These are phyloP conservation scores for Dalbergia oliveri DNA, from an alignment of 306 rosid genomes.

Conservation along the genomic window DNA sequence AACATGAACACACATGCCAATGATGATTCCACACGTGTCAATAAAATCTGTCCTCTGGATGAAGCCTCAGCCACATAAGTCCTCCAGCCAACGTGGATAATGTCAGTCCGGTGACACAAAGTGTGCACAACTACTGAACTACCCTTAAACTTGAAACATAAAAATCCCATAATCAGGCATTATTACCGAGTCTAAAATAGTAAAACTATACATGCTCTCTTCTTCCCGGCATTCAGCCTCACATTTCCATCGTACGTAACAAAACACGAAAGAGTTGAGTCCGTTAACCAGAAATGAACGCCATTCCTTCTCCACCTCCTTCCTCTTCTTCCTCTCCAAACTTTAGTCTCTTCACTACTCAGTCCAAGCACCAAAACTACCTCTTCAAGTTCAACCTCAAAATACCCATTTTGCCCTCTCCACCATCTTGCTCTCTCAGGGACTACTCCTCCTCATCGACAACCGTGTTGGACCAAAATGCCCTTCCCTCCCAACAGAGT, in stretches of 20 bases:
- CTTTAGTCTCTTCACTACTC: constrained; percentile 64
- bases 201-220: constrained; percentile 22
- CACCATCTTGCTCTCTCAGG: constrained; percentile 62
- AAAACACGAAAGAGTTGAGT: constrained; percentile 48
- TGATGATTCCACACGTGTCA: constrained; percentile 43
- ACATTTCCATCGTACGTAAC: constrained; percentile 40
- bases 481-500: constrained; percentile 38
- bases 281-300: constrained; percentile 65
- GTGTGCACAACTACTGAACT: not conserved
- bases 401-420: constrained; percentile 54
- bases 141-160: constrained; percentile 21
- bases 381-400: constrained; percentile 60
- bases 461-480: constrained; percentile 52
- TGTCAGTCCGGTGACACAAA: constrained; percentile 21
- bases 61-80: constrained; percentile 54
- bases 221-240: constrained; percentile 58
- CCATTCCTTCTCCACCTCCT: constrained; percentile 48
- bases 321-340: constrained; percentile 62
- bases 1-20: constrained; percentile 23
- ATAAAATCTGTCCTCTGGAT: constrained; percentile 46
- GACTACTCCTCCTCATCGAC: constrained; percentile 58
- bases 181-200: not conserved
- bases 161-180: not conserved
- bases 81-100: constrained; percentile 47
- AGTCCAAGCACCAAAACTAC: constrained; percentile 59